Base-by-base conservation (phyloP, 2,329 filamentous ascomycete species). In the Talaromyces pinophilus region DNA sequence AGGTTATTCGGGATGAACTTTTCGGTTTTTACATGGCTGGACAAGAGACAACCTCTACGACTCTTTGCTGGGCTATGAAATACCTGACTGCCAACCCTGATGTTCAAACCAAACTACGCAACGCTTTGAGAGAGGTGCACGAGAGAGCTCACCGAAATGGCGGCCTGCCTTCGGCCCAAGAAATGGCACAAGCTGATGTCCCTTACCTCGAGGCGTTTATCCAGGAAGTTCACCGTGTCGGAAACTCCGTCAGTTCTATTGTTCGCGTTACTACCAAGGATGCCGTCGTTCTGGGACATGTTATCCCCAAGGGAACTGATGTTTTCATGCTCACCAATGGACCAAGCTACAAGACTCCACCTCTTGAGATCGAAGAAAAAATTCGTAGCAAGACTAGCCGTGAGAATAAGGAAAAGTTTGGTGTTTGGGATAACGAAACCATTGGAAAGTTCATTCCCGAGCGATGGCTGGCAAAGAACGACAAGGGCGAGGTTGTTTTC, bases 31-130 rank as follows among this genome's bases (percentile, higher is more conserved):
- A 78, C 2, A 67, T 79, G n/a, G 77, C 79, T 59, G 82, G 81
- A n/a, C 79, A 83, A 66, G 81, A 84, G 59, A 83, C 82, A 0
- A 82, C 79, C 0, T 74, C 78, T 11, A 81, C 77, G 7, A 79
- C 79, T 0, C 69, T 82, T 0, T 67, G 69, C 40, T 82, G 81
- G 81, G 75, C 69, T 1, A 50, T 82, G 10, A 83, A 82, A 61
- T 71, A 72, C 63, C 73, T 83, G 5, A 71, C 76, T n/a, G 71
- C 70, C 35, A 69, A 79, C 52, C 77, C 71, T 15, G 65, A 67
- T 17, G 71, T 73, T 1, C 81, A 83, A 62, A 60, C 60, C n/a
- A 76, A 72, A 30, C 72, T 82, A 0, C 78, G 80, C 1, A 46
- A 54, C 1, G 67, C 68, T 0, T 68, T 82, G 0, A 73, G 69